Evolutionary conservation across 805 yeast species (phyloP), one percentile per base, ranked within the genome.

Genomic region (Ogataea nakhonphanomensis): DNA sequence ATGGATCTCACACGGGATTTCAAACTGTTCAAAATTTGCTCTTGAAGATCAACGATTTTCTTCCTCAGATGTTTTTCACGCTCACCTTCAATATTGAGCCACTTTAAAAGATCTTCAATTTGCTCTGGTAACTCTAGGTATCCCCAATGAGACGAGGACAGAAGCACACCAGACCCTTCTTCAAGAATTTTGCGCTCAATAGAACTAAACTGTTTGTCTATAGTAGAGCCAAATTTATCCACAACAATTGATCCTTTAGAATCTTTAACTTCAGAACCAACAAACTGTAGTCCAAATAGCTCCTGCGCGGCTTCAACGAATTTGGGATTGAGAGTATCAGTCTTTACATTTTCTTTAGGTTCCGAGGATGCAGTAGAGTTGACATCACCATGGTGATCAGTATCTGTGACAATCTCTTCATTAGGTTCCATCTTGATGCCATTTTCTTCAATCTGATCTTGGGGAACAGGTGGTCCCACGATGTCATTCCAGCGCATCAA

Each of bases 11-110:
- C 66, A 44, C 95, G 71, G 1, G 86, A 73, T 8, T 59, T 66
- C 49, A 85, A 75, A 50, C 88, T 76, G 9, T 69, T 61, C 25
- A 58, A 57, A 17, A 84, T 69, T 12, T 74, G 71, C 8, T 76
- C 82, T 46, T 74, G 72, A 17, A 79, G 69, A 3, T 64, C 60
- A 7, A 63, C 56, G 30, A 86, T 57, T 51, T 84, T 95, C 50
- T 81, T 82, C 28, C 76, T 65, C 33, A 90, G 68, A 26, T 65
- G 69, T 12, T 78, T 70, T 55, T 89, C 97, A 33, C 95, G 66
- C 37, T 65, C 67, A 3, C 96, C 96, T 73, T 81, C 78, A 4
- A 76, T 79, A 50, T 83, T 80, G 35, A 89, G 65, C 87, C 91
- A 83, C n/a, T 62, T 57, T 7, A 81, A 43, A 20, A 90, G 55